Conservation (phyloP, 306 rosid species). For the Adenanthera pavonina region DNA sequence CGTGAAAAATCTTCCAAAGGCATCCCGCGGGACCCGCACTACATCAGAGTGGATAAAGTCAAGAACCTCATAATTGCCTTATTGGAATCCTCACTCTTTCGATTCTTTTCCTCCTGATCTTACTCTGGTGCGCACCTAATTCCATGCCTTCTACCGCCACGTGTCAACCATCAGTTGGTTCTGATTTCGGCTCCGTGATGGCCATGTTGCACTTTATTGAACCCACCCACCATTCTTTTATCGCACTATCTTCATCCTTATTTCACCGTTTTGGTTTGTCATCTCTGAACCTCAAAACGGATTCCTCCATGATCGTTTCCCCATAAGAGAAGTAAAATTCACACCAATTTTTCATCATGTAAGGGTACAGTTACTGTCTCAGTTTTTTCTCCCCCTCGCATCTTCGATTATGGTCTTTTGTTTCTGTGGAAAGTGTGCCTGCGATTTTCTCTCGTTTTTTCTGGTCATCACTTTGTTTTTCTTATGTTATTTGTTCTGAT, state of each 20-base stretch:
- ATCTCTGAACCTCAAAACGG: neutral
- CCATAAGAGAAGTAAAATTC: neutral
- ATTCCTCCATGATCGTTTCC: neutral
- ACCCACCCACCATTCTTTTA: neutral
- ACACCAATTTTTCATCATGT: neutral
- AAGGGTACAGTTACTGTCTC: conserved; percentile 3
- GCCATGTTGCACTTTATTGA: neutral
- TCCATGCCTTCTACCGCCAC: neutral
- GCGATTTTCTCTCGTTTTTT: neutral
- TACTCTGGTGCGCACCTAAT: neutral
- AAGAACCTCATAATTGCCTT: conserved; percentile 3
- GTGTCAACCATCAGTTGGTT: neutral
- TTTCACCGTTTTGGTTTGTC: neutral
- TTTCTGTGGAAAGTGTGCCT: neutral
- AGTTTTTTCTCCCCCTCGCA: neutral
- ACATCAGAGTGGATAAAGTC: neutral
- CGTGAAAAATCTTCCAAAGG: neutral
- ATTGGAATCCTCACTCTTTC: neutral
- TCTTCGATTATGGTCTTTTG: neutral
- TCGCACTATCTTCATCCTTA: neutral
- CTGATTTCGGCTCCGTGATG: neutral
- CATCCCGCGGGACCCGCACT: neutral
- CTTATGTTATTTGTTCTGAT: neutral
- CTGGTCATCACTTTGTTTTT: conserved; percentile 5
- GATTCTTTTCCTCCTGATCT: neutral